Base-by-base conservation (phyloP, 2,329 filamentous ascomycete genomes). In the Bretziella fagacearum region DNA sequence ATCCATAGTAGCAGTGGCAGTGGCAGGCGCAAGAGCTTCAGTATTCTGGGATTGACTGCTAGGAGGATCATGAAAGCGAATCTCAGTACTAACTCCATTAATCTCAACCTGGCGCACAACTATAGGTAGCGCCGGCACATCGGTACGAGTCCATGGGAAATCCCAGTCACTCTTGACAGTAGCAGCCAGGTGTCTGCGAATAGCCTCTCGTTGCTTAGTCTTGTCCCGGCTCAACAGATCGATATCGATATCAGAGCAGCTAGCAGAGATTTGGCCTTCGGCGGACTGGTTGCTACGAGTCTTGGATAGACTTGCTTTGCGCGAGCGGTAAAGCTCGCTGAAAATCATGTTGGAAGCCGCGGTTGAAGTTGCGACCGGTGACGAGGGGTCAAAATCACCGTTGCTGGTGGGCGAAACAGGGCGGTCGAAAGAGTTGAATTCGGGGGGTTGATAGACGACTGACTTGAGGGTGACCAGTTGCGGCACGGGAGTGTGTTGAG, bases 221-320 rank as follows among this genome's bases (percentile, higher is more conserved):
- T 78, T 79, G 57, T 80, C 76, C 55, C 66, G 70, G 57, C 71
- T 77, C 43, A 76, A 59, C 4, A 80, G 64, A 55, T 79, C 76
- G 17, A 71, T 66, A 51, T 79, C 71, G 54, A 75, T 71, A 54
- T 76, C 64, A 36, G 62, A 57, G 11, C 15, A 22, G 18, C 44
- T 13, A 35, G 20, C 30, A 54, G 56, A 30, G 58, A 56, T 52
- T 55, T 58, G 29, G 56, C 54, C 47, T 49, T 52, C 39, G 46
- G 50, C 44, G 45, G 53, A 40, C 53, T 52, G 37, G 52, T 50
- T 46, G 54, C 49, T 51, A 15, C 30, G 40, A 10, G 41, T 47
- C 56, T 70, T 72, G 50, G 66, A 63, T 47, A 74, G 60, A 7
- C 71, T 69, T 33, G 68, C 68, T 55, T 66, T 69, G 33, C 70